Percentiles rank a stretch among this genome's conserved stretches.
These are phyloP conservation scores for Pleurozium schreberi DNA, from an alignment of 225 moss, liverwort and hornwort genomes.

Conservation along the genomic window DNA sequence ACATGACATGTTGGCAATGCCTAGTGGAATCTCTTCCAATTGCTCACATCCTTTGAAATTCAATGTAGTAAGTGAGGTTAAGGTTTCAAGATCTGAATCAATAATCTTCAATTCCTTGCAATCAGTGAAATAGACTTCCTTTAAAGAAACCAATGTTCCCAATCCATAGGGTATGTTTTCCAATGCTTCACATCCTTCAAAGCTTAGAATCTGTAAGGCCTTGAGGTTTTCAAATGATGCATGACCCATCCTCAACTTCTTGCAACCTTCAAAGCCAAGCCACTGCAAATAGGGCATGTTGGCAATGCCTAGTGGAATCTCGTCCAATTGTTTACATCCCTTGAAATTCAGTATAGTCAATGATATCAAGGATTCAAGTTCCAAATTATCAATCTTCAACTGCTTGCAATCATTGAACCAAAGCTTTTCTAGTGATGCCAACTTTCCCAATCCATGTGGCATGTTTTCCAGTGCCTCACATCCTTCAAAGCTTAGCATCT, in stretches of 20 bases:
- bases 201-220: not conserved
- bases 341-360: not conserved
- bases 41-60: not conserved
- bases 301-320: no score
- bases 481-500: not conserved
- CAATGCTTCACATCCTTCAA: not conserved
- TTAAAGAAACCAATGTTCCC: not conserved
- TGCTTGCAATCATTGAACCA: no score
- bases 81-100: no score
- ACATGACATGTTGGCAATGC: no score
- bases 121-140: not conserved
- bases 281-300: not conserved
- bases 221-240: not conserved
- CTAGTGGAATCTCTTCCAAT: accelerated
- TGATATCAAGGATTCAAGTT: not conserved
- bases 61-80: not conserved
- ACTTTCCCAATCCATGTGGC: not conserved
- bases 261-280: not conserved
- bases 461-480: not conserved
- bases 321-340: not conserved
- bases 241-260: not conserved
- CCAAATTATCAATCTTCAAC: accelerated
- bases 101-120: not conserved
- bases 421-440: no score
- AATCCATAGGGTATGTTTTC: not conserved